A percentile compares a stretch with the other conserved stretches of the same genome.
phyloP scores from a whole-genome alignment of 2,329 filamentous ascomycete species.

The Penicillium decumbens region DNA sequence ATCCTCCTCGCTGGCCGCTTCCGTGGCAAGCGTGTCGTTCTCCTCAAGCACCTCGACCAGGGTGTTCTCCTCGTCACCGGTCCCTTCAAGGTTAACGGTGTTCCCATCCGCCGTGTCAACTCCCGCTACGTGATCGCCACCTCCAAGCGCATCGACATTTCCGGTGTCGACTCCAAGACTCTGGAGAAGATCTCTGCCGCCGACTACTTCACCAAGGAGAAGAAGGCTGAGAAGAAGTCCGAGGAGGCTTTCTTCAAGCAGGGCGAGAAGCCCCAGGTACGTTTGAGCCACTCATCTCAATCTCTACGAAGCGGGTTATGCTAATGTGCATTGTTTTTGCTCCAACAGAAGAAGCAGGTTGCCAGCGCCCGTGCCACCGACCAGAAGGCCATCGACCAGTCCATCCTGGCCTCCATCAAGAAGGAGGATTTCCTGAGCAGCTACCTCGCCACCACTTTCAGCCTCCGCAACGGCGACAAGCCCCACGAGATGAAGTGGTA shows the following conservation, averaged over 20 bases:
- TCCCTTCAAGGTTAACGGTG: constrained; percentile 99
- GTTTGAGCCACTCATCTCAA: constrained; percentile 29
- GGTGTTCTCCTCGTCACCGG: constrained; percentile 98
- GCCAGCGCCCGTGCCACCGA: constrained; percentile 86
- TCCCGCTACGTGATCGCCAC: constrained; percentile 50
- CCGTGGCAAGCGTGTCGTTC: constrained; percentile 99
- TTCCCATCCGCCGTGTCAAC: constrained; percentile 76
- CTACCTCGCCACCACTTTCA: constrained; percentile 96
- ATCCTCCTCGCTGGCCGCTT: constrained; percentile 99
- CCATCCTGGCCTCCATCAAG: constrained; percentile 92
- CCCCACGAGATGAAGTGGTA: constrained; percentile 99
- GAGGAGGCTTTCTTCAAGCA: constrained; percentile 99
- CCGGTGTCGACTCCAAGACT: constrained; percentile 67
- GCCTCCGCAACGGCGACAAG: constrained; percentile 98
- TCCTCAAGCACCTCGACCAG: constrained; percentile 96
- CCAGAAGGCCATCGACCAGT: constrained; percentile 98
- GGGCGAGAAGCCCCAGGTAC: constrained; percentile 93
- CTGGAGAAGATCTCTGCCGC: constrained; percentile 79
- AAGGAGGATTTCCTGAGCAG: constrained; percentile 90
- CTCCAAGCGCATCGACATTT: constrained; percentile 55
- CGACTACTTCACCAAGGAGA: constrained; percentile 97
- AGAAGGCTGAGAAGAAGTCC: constrained; percentile 84
- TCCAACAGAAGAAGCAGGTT: constrained; percentile 86
- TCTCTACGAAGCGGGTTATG: neutral
- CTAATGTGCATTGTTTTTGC: constrained; percentile 10